These are phyloP conservation scores for Fusarium fujikuroi DNA, from an alignment of 2,329 filamentous ascomycete genomes.

Conservation along the genomic window DNA sequence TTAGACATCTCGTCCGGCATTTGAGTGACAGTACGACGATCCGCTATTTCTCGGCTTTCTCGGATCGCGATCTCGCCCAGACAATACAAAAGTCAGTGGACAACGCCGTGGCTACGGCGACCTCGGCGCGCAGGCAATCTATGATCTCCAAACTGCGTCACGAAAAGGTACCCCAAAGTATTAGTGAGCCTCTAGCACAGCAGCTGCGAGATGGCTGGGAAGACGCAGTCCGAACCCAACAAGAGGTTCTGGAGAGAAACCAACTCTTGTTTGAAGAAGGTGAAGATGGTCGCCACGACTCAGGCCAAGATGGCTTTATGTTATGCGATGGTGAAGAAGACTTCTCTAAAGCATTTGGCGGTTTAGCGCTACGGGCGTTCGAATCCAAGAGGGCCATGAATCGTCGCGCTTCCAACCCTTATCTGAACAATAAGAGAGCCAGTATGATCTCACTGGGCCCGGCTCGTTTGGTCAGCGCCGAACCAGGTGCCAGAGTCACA, in stretches of 20 bases:
- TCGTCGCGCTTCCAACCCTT: slow-evolving; percentile 30
- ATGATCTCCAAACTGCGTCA: slow-evolving; percentile 50
- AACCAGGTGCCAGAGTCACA: slow-evolving; percentile 30
- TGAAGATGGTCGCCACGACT: slow-evolving; percentile 39
- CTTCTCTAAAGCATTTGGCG: slow-evolving; percentile 51
- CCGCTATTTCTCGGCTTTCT: slow-evolving; percentile 57
- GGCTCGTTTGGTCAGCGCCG: slow-evolving; percentile 35
- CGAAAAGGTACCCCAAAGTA: slow-evolving; percentile 45
- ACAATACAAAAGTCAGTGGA: slow-evolving; percentile 51
- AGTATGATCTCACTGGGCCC: slow-evolving; percentile 39
- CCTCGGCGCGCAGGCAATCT: slow-evolving; percentile 48
- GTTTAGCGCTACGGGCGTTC: slow-evolving; percentile 49
- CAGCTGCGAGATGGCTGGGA: slow-evolving; percentile 55
- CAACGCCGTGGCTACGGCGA: slow-evolving; percentile 42
- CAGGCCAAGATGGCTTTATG: slow-evolving; percentile 16
- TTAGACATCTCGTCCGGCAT: slow-evolving; percentile 58
- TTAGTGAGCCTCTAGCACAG: slow-evolving; percentile 50
- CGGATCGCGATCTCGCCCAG: slow-evolving; percentile 49
- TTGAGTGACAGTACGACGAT: slow-evolving; percentile 56
- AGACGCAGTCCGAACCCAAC: slow-evolving; percentile 47
- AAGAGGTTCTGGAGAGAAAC: slow-evolving; percentile 52
- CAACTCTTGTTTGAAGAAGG: slow-evolving; percentile 45
- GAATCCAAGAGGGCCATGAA: slow-evolving; percentile 44
- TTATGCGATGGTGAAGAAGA: slow-evolving; percentile 41
- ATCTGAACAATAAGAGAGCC: slow-evolving; percentile 37